These are phyloP conservation scores for Lotus japonicus DNA, from an alignment of 306 rosid species.

Conservation along the genomic window DNA sequence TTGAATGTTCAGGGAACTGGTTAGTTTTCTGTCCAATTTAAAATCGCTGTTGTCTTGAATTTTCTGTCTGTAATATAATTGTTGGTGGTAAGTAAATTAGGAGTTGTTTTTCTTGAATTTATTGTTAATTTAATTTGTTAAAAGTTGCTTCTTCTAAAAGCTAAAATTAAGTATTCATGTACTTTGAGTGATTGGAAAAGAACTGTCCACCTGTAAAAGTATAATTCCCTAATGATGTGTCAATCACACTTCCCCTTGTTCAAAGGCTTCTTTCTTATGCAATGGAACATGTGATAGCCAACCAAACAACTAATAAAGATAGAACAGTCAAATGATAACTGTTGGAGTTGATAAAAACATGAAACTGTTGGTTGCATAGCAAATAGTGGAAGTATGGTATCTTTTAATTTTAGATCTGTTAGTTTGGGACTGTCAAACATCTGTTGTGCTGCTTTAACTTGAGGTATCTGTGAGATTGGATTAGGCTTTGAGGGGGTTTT, in stretches of 20 bases:
- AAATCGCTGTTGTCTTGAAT: background rate
- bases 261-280: constrained; percentile 19
- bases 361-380: background rate
- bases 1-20: background rate
- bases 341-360: constrained; percentile 7
- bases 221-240: constrained; percentile 20
- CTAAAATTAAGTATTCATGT: constrained; percentile 2
- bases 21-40: background rate
- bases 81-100: background rate
- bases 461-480: background rate
- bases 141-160: background rate
- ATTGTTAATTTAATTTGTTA: background rate
- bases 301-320: constrained; percentile 12
- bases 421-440: background rate
- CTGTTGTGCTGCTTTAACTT: background rate
- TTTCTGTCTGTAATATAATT: background rate
- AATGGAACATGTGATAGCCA: constrained; percentile 15
- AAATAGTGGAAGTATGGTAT: constrained; percentile 4
- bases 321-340: background rate
- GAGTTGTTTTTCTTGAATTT: background rate
- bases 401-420: background rate
- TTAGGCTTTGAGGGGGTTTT: background rate
- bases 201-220: constrained; percentile 20
- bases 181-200: constrained; percentile 15
- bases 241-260: background rate